Percentiles rank a stretch among this genome's conserved stretches.
Evolutionary conservation across 805 yeast species (phyloP).

Genomic region (Yamadazyma paraphyllophila): DNA sequence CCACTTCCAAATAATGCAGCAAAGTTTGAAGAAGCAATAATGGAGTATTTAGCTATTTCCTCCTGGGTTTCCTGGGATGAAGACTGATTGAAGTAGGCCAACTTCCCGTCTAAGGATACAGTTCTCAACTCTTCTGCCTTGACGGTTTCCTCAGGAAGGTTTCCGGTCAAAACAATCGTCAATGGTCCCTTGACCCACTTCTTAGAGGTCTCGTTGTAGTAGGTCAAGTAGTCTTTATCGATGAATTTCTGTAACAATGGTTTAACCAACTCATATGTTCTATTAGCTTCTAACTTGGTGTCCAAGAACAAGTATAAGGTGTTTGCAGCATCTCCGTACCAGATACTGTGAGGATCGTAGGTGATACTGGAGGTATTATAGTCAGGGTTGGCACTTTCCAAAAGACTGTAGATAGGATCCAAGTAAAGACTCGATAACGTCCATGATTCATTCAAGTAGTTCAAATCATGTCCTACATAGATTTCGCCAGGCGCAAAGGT

Average conservation of each 20-base stretch:
- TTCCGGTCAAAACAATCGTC: slow-evolving; percentile 65
- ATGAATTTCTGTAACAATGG: slow-evolving; percentile 47
- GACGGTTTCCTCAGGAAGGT: slow-evolving; percentile 47
- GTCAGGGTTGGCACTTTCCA: slow-evolving; percentile 47
- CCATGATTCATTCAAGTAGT: slow-evolving; percentile 41
- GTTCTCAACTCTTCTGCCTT: slow-evolving; percentile 26
- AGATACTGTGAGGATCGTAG: slow-evolving; percentile 26
- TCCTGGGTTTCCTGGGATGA: slow-evolving; percentile 23
- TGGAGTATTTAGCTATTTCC: slow-evolving; percentile 28
- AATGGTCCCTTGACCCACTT: slow-evolving; percentile 50
- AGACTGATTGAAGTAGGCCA: slow-evolving; percentile 27
- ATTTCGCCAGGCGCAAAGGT: slow-evolving; percentile 27
- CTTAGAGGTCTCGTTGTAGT: slow-evolving; percentile 37
- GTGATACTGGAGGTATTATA: slow-evolving; percentile 16
- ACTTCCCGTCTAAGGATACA: slow-evolving; percentile 54
- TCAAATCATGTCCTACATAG: slow-evolving; percentile 62
- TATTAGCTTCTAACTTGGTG: slow-evolving; percentile 51
- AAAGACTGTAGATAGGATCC: slow-evolving; percentile 46
- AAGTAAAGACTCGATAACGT: slow-evolving; percentile 53
- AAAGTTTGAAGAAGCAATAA: slow-evolving; percentile 46
- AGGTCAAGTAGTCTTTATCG: slow-evolving; percentile 50
- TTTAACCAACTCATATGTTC: slow-evolving; percentile 46
- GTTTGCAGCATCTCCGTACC: slow-evolving; percentile 43
- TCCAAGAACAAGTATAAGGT: slow-evolving; percentile 67
- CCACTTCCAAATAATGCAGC: slow-evolving; percentile 26